Evolutionary conservation across 2,329 filamentous ascomycete genomes (phyloP), one percentile per base, ranked within the genome.

Genomic region (Calonectria pseudoturangicola): DNA sequence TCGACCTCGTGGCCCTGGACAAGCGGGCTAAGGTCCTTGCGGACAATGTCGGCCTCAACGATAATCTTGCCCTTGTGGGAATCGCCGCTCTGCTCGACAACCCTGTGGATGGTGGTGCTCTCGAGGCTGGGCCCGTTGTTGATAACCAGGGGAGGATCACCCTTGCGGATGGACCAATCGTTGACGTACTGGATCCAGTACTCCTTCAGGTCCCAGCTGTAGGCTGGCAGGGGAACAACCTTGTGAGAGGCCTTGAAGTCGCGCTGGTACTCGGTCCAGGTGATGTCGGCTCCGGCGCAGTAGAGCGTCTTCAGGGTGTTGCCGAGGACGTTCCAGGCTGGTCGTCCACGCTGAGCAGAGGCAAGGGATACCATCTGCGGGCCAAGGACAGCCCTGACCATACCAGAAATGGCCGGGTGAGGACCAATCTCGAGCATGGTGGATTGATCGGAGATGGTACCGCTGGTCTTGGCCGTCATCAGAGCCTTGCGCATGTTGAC

Each of bases 151-250:
- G 76, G 76, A 9, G 73, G 58, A n/a, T 78, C 62, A 82, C 88
- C 82, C 87, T 95, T 95, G 75, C 89, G 91, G 18, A 95, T 86
- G 13, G 89, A 89, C 92, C 92, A 95, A 82, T 95, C 92, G 72
- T 94, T 93, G 69, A 88, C 84, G 76, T 91, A 92, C 76, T 88
- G 85, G 36, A 91, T 86, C 90, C 90, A 92, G 82, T 95, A 95
- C 75, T 90, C 92, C 87, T 95, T 95, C 77, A 91, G 86, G 77
- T 95, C 92, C 84, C 93, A 96, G 0, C 88, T 88, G 80, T 95
- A 96, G 3, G 89, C 89, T 0, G 94, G 94, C 1, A 95, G 85
- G 2, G 89, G 84, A 6, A 94, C 83, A 15, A 95, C 73, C 6
- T 45, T 63, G 1, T 78, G 75, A 0, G 75, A 68, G 1, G 67